These are phyloP conservation scores for Omphalea diandra DNA, from an alignment of 441 rosid genomes.

Conservation along the genomic window DNA sequence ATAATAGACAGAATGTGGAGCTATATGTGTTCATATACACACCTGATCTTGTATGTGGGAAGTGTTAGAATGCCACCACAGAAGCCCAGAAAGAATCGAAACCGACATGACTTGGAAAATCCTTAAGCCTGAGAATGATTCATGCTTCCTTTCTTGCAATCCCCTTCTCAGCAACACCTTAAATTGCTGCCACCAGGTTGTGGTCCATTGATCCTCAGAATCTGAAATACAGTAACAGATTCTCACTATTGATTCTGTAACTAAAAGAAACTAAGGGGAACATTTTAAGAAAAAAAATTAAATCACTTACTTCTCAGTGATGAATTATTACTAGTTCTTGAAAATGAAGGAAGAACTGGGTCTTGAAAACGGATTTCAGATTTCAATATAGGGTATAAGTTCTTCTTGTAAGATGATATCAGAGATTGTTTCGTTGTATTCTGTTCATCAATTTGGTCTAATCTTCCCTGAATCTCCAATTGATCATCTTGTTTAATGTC, in stretches of 20 bases:
- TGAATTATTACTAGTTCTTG: conserved; percentile 31
- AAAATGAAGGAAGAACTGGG: conserved; percentile 23
- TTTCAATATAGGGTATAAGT: conserved; percentile 52
- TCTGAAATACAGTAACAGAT: conserved; percentile 22
- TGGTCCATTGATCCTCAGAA: conserved; percentile 56
- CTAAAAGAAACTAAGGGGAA: no score
- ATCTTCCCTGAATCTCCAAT: conserved; percentile 41
- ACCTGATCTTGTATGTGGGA: conserved; percentile 88
- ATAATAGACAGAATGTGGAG: not conserved
- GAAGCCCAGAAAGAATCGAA: conserved; percentile 69
- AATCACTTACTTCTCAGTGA: conserved; percentile 50
- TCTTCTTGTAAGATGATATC: conserved; percentile 60
- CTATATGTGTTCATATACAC: not conserved
- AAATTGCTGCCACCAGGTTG: conserved; percentile 83
- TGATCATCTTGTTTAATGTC: conserved; percentile 59
- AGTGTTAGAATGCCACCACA: conserved; percentile 76
- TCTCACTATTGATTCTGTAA: not conserved
- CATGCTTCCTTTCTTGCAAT: conserved; percentile 73
- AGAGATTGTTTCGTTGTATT: conserved; percentile 59
- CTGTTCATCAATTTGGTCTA: conserved; percentile 63
- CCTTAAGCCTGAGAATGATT: conserved; percentile 72
- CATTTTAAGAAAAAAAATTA: no score
- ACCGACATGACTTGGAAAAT: conserved; percentile 84
- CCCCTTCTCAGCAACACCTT: conserved; percentile 64
- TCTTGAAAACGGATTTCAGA: conserved; percentile 33